Percentiles rank a stretch among this genome's conserved stretches.
These are phyloP conservation scores for Blastobotrys americana DNA, from an alignment of 805 yeast genomes.

Conservation along the genomic window DNA sequence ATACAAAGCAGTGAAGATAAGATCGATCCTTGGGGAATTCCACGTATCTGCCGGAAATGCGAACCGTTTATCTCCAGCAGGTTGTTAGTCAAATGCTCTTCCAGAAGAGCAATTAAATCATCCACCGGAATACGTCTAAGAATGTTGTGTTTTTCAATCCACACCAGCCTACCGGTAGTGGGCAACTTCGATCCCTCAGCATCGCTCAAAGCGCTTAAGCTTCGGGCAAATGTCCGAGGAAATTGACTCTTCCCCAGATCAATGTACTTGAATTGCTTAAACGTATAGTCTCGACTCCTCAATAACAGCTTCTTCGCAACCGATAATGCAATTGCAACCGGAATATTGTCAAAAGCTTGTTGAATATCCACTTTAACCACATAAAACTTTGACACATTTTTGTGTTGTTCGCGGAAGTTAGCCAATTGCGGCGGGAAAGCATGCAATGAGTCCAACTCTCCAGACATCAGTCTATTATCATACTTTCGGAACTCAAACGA, in stretches of 20 bases:
- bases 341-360: constrained; percentile 67
- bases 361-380: constrained; percentile 68
- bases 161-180: background rate
- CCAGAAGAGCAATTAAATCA: constrained; percentile 27
- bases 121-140: background rate
- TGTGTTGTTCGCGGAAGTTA: constrained; percentile 34
- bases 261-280: constrained; percentile 4
- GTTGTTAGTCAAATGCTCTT: constrained; percentile 48
- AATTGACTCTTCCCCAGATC: background rate
- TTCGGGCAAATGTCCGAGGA: background rate
- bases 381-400: constrained; percentile 30
- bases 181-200: background rate
- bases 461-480: background rate
- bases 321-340: constrained; percentile 14
- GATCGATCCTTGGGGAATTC: constrained; percentile 81
- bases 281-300: constrained; percentile 10
- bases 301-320: constrained; percentile 15
- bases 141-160: no score
- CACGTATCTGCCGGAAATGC: constrained; percentile 47
- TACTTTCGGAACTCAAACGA: background rate
- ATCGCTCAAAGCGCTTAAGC: background rate
- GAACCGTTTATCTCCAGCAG: constrained; percentile 31
- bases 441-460: constrained; percentile 15
- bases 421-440: constrained; percentile 40
- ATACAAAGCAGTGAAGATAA: constrained; percentile 72